Evolutionary conservation across 768 basidiomycete genomes (phyloP).

Genomic region (Lactarius sanguifluus): DNA sequence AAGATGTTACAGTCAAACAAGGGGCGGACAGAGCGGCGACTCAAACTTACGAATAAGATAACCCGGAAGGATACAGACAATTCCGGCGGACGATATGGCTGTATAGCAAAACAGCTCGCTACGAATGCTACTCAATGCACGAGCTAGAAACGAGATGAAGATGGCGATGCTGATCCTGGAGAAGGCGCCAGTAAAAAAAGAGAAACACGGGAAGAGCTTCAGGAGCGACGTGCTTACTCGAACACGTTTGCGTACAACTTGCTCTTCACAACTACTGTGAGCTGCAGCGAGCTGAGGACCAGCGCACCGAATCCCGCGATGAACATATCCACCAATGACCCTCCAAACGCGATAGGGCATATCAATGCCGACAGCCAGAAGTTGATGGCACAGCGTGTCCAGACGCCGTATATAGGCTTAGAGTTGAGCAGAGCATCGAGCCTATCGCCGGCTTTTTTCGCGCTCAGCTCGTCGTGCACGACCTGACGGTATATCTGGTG

Average conservation of each 20-base stretch:
- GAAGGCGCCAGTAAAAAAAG: neutral
- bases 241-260: constrained; percentile 86
- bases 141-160: constrained; percentile 73
- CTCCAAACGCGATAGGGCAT: constrained; percentile 84
- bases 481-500: constrained; percentile 83
- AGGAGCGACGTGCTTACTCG: constrained; percentile 54
- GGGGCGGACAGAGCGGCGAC: neutral
- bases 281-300: constrained; percentile 64
- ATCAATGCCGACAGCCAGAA: constrained; percentile 72
- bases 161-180: constrained; percentile 76
- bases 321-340: constrained; percentile 80
- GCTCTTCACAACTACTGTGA: constrained; percentile 68
- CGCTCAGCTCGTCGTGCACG: constrained; percentile 87
- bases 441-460: constrained; percentile 62
- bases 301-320: constrained; percentile 67
- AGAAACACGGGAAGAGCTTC: neutral
- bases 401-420: constrained; percentile 60
- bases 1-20: constrained; percentile 11
- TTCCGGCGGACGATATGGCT: constrained; percentile 81
- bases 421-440: constrained; percentile 63
- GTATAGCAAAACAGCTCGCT: constrained; percentile 83
- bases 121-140: constrained; percentile 76
- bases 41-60: constrained; percentile 65
- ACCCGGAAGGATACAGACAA: constrained; percentile 86
- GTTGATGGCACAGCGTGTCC: constrained; percentile 63